Evolutionary conservation across 176 grass and related monocot species (phyloP).

Genomic region (Leersia perrieri): DNA sequence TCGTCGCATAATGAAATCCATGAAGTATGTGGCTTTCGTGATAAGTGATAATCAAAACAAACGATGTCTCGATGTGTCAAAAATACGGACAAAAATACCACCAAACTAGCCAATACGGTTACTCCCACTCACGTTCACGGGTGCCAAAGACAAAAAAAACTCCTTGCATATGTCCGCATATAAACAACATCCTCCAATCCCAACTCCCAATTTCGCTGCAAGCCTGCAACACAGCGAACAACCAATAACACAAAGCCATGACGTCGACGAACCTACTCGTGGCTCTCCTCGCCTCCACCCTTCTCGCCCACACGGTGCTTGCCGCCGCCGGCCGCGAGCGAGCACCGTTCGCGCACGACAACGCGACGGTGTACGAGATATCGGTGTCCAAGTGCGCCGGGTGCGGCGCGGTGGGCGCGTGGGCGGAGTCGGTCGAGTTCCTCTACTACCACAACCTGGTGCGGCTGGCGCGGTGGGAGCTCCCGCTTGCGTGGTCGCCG

Average conservation of each 20-base stretch:
- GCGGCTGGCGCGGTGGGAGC: conserved; percentile 50
- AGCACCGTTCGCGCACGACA: background rate
- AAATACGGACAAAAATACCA: background rate
- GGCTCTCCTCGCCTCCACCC: background rate
- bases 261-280: conserved; percentile 8
- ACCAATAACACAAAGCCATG: background rate
- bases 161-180: too few relatives aligned
- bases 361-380: conserved; percentile 38
- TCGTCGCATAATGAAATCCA: background rate
- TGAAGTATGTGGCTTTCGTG: too few relatives aligned
- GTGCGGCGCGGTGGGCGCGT: conserved; percentile 23
- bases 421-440: conserved; percentile 56
- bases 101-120: background rate
- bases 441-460: conserved; percentile 65
- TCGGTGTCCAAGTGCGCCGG: conserved; percentile 39
- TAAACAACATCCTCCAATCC: background rate
- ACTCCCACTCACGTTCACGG: conserved; percentile 4
- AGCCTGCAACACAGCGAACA: background rate
- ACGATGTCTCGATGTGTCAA: background rate
- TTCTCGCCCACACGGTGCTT: background rate
- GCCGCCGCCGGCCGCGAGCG: background rate
- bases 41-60: background rate
- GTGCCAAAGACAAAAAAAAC: background rate
- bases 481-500: conserved; percentile 57
- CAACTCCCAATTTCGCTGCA: background rate